These are phyloP conservation scores for Sarcocystis neurona DNA, from an alignment of 169 alveolate species.

Conservation along the genomic window DNA sequence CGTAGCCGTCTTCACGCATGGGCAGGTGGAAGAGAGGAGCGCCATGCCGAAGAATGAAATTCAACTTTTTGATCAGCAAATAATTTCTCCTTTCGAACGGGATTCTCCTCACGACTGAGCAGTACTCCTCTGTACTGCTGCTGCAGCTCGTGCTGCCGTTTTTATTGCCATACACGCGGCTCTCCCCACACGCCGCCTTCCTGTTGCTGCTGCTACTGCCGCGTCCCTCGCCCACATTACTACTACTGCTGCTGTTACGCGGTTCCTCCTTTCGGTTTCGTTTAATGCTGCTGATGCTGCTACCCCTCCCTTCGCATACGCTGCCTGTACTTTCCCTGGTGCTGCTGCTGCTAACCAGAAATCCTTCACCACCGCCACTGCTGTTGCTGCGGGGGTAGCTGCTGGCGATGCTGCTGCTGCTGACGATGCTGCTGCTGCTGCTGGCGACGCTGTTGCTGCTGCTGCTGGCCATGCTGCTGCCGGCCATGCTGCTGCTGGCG, in stretches of 20 bases:
- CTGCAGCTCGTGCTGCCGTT: not conserved
- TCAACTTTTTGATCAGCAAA: conserved; percentile 40
- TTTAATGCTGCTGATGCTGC: not conserved
- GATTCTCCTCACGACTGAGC: not conserved
- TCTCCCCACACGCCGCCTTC: not conserved
- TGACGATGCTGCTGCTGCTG: not conserved
- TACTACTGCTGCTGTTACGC: conserved; percentile 9
- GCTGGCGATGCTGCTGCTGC: conserved; percentile 7
- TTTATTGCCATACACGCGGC: not conserved
- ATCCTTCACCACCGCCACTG: not conserved
- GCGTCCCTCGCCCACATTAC: too few relatives aligned
- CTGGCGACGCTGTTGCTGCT: too few relatives aligned
- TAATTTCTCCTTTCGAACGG: conserved; percentile 26
- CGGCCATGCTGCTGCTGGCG: conserved; percentile 15
- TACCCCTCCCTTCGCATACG: not conserved
- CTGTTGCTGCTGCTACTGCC: conserved; percentile 13
- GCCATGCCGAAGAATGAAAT: conserved; percentile 57
- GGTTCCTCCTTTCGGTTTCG: not conserved
- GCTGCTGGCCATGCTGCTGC: not conserved
- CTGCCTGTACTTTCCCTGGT: not conserved
- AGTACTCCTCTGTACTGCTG: conserved; percentile 1
- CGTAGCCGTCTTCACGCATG: conserved; percentile 62
- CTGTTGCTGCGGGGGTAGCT: not conserved
- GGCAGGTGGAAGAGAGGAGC: conserved; percentile 51
- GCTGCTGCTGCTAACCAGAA: conserved; percentile 12